Evolutionary conservation across 305 asterid species (phyloP).

Genomic region (Fraxinus albicans): DNA sequence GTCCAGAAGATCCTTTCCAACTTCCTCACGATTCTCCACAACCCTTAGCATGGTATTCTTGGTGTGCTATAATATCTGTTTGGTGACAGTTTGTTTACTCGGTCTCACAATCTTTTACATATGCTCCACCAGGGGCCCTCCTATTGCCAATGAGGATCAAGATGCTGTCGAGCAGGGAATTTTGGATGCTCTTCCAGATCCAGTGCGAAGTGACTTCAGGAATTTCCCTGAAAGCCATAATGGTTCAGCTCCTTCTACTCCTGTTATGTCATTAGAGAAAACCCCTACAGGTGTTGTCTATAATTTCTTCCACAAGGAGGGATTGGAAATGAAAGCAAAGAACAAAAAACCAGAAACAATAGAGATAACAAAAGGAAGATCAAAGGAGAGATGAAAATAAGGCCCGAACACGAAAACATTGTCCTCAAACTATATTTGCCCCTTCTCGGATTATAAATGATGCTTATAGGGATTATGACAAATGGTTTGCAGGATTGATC

Average conservation of each 20-base stretch:
- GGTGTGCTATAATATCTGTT: not conserved
- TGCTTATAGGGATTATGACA: no score
- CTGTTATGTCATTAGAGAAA: slow-evolving; percentile 50
- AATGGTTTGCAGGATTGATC: no score
- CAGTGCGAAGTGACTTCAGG: slow-evolving; percentile 31
- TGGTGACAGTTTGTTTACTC: not conserved
- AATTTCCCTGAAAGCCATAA: slow-evolving; percentile 68
- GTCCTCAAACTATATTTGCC: no score
- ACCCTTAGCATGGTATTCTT: slow-evolving; percentile 52
- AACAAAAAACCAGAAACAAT: no score
- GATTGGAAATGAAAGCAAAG: no score
- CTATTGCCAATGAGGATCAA: slow-evolving; percentile 30
- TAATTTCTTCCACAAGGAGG: no score
- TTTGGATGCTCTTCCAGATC: slow-evolving; percentile 26
- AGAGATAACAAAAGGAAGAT: no score
- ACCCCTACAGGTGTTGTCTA: slow-evolving; percentile 31
- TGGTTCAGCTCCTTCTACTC: slow-evolving; percentile 72
- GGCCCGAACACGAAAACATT: no score
- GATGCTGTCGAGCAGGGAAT: slow-evolving; percentile 25
- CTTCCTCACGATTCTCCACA: slow-evolving; percentile 35
- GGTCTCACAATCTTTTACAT: not conserved
- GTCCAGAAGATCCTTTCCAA: slow-evolving; percentile 34
- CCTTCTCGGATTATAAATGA: no score
- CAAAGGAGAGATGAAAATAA: no score
- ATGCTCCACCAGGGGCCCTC: slow-evolving; percentile 32